These are phyloP conservation scores for Penicillium argentinense DNA, from an alignment of 495 filamentous ascomycete species.

Conservation along the genomic window DNA sequence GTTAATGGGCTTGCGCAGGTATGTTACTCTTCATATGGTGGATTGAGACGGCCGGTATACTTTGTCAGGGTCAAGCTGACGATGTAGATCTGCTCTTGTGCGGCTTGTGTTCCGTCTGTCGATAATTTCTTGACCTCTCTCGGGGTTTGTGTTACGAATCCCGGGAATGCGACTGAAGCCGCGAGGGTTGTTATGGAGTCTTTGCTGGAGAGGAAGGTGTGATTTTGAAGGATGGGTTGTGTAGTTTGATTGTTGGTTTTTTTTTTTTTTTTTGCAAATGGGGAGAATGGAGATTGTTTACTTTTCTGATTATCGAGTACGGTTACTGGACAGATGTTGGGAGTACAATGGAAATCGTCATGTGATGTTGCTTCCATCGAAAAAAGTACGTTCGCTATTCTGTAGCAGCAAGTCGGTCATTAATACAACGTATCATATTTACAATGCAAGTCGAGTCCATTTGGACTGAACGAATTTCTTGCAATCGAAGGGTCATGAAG, in stretches of 20 bases:
- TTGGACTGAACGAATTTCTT: too few relatives aligned
- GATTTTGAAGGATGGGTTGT: too few relatives aligned
- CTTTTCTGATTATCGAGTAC: too few relatives aligned
- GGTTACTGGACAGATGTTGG: too few relatives aligned
- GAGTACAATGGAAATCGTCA: too few relatives aligned
- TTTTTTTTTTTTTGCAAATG: neutral
- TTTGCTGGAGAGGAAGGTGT: neutral
- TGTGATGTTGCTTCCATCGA: too few relatives aligned
- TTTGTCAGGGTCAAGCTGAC: too few relatives aligned
- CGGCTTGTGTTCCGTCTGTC: conserved; percentile 19
- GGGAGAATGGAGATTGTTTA: neutral
- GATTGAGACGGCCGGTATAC: too few relatives aligned
- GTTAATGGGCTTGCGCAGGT: conserved; percentile 18
- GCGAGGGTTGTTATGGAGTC: neutral
- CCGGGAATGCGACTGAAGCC: neutral
- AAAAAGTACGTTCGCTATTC: neutral
- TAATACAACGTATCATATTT: conserved; percentile 2
- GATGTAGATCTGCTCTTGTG: conserved; percentile 25
- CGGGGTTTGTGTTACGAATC: conserved; percentile 16
- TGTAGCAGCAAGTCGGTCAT: neutral
- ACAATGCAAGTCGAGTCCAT: conserved; percentile 7
- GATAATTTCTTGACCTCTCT: conserved; percentile 16
- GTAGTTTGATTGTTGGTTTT: too few relatives aligned
- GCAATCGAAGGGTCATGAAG: too few relatives aligned
- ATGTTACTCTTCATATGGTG: conserved; percentile 5